These are phyloP conservation scores for Xanthoparmelia taractica DNA, from an alignment of 495 filamentous ascomycete genomes.

Conservation along the genomic window DNA sequence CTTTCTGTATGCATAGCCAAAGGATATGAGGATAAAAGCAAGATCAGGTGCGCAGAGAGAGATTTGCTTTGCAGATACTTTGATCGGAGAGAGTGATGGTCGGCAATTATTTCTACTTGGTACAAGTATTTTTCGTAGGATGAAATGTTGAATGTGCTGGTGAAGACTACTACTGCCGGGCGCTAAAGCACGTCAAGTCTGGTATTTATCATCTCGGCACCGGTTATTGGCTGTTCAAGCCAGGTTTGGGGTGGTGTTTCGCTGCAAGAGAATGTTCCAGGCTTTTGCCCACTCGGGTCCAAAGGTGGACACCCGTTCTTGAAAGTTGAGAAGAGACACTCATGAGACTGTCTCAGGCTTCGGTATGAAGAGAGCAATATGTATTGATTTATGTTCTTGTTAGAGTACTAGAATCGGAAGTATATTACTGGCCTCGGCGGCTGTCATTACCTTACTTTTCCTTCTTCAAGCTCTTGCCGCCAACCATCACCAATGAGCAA, in stretches of 20 bases:
- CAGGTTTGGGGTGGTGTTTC: neutral
- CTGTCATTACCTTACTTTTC: too few relatives aligned
- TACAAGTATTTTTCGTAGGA: too few relatives aligned
- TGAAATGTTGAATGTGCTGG: too few relatives aligned
- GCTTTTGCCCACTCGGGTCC: neutral
- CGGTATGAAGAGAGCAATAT: too few relatives aligned
- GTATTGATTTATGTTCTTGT: too few relatives aligned
- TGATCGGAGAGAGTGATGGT: neutral
- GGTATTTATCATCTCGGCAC: neutral
- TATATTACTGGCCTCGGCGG: neutral
- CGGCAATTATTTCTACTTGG: neutral
- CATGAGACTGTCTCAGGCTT: too few relatives aligned
- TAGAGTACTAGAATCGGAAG: too few relatives aligned
- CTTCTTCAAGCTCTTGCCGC: too few relatives aligned
- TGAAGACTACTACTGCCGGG: neutral
- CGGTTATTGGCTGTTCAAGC: neutral
- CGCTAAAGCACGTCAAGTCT: constrained; percentile 4
- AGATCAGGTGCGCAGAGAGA: neutral
- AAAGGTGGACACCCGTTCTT: neutral
- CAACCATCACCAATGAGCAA: neutral
- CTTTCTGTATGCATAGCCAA: neutral
- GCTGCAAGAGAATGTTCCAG: neutral
- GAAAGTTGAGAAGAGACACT: too few relatives aligned
- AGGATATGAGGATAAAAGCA: neutral
- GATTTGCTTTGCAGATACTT: neutral